Percentiles rank a stretch among this genome's conserved stretches.
Evolutionary conservation across 305 asterid species (phyloP).

Genomic region (Fraxinus xanthoxyloides): DNA sequence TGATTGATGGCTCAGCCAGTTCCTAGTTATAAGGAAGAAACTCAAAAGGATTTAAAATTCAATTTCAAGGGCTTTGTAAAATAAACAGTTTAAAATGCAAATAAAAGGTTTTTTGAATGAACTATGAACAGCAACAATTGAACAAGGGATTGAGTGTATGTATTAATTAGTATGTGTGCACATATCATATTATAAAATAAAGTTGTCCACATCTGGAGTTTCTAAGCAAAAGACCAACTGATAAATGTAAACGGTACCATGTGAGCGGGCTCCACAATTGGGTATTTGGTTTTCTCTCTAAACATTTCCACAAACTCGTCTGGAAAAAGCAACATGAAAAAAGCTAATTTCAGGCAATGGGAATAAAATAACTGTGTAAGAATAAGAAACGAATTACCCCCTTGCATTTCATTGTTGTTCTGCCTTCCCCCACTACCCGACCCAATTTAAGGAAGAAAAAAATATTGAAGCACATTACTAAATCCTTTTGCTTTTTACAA

Average conservation of each 20-base stretch:
- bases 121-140: background rate
- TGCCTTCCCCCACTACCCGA: background rate
- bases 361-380: background rate
- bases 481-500: background rate
- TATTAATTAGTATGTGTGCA: background rate
- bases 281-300: slow-evolving; percentile 66
- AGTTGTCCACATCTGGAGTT: background rate
- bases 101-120: background rate
- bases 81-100: background rate
- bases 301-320: slow-evolving; percentile 89
- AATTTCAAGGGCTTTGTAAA: background rate
- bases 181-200: background rate
- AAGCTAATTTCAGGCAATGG: background rate
- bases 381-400: background rate
- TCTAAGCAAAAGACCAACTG: background rate
- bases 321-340: slow-evolving; percentile 29
- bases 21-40: slow-evolving; percentile 48
- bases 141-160: background rate
- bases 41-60: slow-evolving; percentile 12
- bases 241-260: slow-evolving; percentile 51
- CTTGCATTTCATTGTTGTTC: background rate
- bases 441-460: background rate
- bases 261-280: slow-evolving; percentile 96
- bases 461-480: background rate
- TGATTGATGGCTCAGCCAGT: slow-evolving; percentile 90